Evolutionary conservation across 23 red algal genomes (phyloP), one percentile per base, ranked within the genome.

Genomic region (Gracilaria vermiculophylla): DNA sequence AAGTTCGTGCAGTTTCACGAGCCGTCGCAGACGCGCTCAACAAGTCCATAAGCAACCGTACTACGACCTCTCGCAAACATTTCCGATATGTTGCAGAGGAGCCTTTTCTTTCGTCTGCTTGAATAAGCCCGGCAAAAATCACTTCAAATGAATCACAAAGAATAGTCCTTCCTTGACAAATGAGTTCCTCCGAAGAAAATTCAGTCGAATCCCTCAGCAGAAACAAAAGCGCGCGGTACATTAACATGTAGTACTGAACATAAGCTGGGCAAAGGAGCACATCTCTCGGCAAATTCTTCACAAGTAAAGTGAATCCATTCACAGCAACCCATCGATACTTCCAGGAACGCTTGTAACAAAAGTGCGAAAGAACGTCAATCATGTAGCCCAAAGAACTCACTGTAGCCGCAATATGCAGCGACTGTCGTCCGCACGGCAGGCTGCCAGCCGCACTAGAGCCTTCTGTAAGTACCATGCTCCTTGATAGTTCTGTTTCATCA

Each of bases 321-420:
- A 80, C 94, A 42, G 87, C 88, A 53, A 72, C 83, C 81, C 81
- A 61, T 62, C 80, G 76, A 34, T 31, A 47, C 5, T 85, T 52
- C 94, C 94, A 96, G 1, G 20, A 24, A 31, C 53, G 62, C 47
- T 87, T 60, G 76, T 96, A 89, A 48, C 94, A 91, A 52, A 67
- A 88, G 54, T 96, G 94, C 19, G 74, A 89, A 5, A 96, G 81
- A 19, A 66, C 77, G 39, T 93, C 88, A 1, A 96, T 64, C 5
- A 96, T 50, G 0, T 62, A 25, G 7, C 53, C 62, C 6, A 70
- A 41, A 15, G 48, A 56, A 78, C 73, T 19, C 35, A 53, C 73
- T 56, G 73, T 56, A 78, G 5, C 40, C 12, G 40, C 5, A 1
- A 35, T 58, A 27, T 53, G 13, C 33, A 45, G 40, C 17, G 47